Percentiles rank a stretch among this genome's conserved stretches.
phyloP scores from a whole-genome alignment of 495 filamentous ascomycete species.

The Neurospora sp. region DNA sequence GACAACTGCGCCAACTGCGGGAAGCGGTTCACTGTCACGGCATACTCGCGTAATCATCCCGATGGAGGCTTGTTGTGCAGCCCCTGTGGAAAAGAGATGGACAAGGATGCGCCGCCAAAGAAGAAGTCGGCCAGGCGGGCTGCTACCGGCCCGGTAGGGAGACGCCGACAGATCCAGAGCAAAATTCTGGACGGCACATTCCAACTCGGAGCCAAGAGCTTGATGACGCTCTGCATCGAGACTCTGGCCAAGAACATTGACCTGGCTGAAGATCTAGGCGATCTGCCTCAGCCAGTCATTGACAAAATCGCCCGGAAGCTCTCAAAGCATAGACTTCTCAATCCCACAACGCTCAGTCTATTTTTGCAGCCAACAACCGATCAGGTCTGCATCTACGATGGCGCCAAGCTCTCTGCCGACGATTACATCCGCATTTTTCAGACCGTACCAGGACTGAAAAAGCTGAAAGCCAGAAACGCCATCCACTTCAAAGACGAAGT shows the following conservation, averaged over 20 bases:
- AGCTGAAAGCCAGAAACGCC: conserved; percentile 65
- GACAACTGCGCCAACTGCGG: conserved; percentile 79
- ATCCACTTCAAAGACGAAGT: conserved; percentile 78
- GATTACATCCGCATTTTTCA: conserved; percentile 76
- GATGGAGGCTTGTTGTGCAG: conserved; percentile 75
- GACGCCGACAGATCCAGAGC: conserved; percentile 64
- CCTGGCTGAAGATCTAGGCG: conserved; percentile 74
- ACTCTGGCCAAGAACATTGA: conserved; percentile 74
- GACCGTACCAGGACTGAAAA: conserved; percentile 54
- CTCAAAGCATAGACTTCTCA: conserved; percentile 66
- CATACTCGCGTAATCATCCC: conserved; percentile 76
- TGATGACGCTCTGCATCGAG: conserved; percentile 74
- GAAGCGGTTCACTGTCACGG: conserved; percentile 87
- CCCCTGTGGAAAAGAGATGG: conserved; percentile 72
- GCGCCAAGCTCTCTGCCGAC: conserved; percentile 59
- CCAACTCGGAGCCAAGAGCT: conserved; percentile 55
- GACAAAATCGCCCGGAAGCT: conserved; percentile 72
- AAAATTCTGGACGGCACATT: conserved; percentile 67
- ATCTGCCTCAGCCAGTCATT: conserved; percentile 56
- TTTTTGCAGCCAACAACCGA: conserved; percentile 63
- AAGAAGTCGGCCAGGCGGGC: conserved; percentile 41
- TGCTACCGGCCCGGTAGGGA: conserved; percentile 31
- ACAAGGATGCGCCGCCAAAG: conserved; percentile 49
- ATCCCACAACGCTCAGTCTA: conserved; percentile 57
- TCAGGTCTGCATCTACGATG: conserved; percentile 69